phyloP scores from a whole-genome alignment of 2,329 filamentous ascomycete species.

The Trichophyton rubrum region DNA sequence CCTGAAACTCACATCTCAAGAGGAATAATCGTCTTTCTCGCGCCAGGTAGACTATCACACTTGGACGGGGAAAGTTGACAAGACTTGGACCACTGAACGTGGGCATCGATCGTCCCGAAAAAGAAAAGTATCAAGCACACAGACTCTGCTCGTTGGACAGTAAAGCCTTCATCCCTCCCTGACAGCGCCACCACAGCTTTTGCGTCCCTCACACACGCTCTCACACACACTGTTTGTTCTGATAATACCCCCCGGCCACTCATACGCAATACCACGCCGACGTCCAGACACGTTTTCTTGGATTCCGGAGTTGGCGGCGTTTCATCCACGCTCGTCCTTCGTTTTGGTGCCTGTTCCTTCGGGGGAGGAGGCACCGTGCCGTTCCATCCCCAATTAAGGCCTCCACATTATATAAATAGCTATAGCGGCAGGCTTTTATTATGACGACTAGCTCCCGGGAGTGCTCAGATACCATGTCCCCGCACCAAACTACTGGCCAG shows the following conservation, averaged over 20 bases:
- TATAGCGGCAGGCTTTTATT: conserved; percentile 18
- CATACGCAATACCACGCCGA: neutral
- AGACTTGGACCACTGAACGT: conserved; percentile 11
- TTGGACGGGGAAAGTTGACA: neutral
- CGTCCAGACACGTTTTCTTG: conserved; percentile 5
- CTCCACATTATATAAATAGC: conserved; percentile 3
- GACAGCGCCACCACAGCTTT: neutral
- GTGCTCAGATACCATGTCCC: conserved; percentile 25
- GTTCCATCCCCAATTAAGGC: neutral
- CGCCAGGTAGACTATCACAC: neutral
- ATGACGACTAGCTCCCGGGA: conserved; percentile 26
- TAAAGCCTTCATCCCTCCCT: neutral
- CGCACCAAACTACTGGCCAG: conserved; percentile 23
- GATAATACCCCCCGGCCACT: neutral
- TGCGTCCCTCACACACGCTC: neutral
- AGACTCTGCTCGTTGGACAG: neutral
- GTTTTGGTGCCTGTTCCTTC: neutral
- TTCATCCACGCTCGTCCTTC: conserved; percentile 1
- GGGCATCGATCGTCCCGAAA: conserved; percentile 13
- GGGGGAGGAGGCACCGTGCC: conserved; percentile 1
- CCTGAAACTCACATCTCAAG: neutral
- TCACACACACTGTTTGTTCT: neutral
- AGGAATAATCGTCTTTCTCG: neutral
- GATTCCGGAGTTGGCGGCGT: neutral
- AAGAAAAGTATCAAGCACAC: neutral